Conservation (phyloP, 192 early-diverging fungal genomes). For the Backusella mclennaniae region DNA sequence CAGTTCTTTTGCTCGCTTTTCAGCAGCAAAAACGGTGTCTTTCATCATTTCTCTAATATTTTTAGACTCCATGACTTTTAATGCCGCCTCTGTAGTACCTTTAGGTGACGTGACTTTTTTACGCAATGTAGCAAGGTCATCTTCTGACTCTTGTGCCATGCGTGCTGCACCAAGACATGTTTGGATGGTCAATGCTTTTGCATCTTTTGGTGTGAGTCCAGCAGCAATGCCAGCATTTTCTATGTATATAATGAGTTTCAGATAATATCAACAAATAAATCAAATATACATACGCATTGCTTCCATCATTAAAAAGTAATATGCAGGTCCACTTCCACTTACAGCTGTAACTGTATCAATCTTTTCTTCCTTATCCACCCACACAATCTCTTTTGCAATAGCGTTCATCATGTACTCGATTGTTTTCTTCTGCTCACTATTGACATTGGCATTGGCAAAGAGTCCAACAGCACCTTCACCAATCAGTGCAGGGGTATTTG, state of each 20-base stretch:
- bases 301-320: slow-evolving; percentile 93
- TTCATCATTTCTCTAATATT: slow-evolving; percentile 54
- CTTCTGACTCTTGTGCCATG: slow-evolving; percentile 72
- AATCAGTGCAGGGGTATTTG: slow-evolving; percentile 91
- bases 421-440: slow-evolving; percentile 55
- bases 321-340: slow-evolving; percentile 90
- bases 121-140: slow-evolving; percentile 71
- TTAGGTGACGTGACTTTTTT: slow-evolving; percentile 89
- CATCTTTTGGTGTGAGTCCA: slow-evolving; percentile 72
- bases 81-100: slow-evolving; percentile 92
- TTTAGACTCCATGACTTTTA: slow-evolving; percentile 69
- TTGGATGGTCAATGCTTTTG: slow-evolving; percentile 81
- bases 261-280: background rate
- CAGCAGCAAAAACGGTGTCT: slow-evolving; percentile 64
- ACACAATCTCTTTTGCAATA: slow-evolving; percentile 77
- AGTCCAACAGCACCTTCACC: slow-evolving; percentile 86
- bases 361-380: slow-evolving; percentile 72
- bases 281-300: slow-evolving; percentile 55
- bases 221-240: slow-evolving; percentile 75
- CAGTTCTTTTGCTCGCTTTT: slow-evolving; percentile 63
- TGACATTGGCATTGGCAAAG: slow-evolving; percentile 65
- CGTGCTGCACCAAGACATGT: slow-evolving; percentile 89
- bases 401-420: slow-evolving; percentile 70
- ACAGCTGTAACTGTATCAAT: slow-evolving; percentile 87
- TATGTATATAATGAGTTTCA: slow-evolving; percentile 54